Evolutionary conservation across 495 filamentous ascomycete genomes (phyloP).

Genomic region (Aspergillus sclerotioniger): DNA sequence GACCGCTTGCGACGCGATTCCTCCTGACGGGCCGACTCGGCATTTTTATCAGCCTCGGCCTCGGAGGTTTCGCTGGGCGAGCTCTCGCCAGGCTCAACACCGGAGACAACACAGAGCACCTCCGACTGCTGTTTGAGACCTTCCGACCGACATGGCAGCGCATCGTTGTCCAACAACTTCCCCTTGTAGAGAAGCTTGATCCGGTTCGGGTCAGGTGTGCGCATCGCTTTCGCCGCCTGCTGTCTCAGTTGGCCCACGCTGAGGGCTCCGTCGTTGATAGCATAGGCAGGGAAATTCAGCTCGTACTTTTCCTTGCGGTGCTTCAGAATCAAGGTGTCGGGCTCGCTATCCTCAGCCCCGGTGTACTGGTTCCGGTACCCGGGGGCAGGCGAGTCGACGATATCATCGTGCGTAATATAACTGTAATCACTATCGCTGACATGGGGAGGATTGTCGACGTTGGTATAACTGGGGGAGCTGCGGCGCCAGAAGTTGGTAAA

Average conservation of each 20-base stretch:
- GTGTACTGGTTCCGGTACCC: slow-evolving; percentile 29
- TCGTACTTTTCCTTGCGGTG: slow-evolving; percentile 70
- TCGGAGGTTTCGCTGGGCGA: slow-evolving; percentile 49
- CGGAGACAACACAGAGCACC: slow-evolving; percentile 62
- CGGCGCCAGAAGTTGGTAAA: slow-evolving; percentile 49
- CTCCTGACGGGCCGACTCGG: slow-evolving; percentile 23
- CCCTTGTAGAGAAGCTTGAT: slow-evolving; percentile 84
- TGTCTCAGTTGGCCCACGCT: slow-evolving; percentile 64
- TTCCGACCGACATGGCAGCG: slow-evolving; percentile 64
- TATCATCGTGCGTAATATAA: slow-evolving; percentile 75
- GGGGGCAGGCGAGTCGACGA: slow-evolving; percentile 40
- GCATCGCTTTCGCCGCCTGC: slow-evolving; percentile 61
- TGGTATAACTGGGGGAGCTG: slow-evolving; percentile 47
- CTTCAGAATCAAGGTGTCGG: slow-evolving; percentile 76
- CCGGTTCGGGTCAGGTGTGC: slow-evolving; percentile 55
- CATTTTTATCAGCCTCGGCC: slow-evolving; percentile 41
- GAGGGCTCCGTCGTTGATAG: slow-evolving; percentile 75
- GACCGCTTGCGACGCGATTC: slow-evolving; percentile 33
- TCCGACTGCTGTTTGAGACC: slow-evolving; percentile 79
- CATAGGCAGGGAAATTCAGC: slow-evolving; percentile 75
- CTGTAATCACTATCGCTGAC: slow-evolving; percentile 76
- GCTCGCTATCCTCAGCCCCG: slow-evolving; percentile 48
- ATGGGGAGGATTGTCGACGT: slow-evolving; percentile 40
- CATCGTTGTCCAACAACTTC: slow-evolving; percentile 65
- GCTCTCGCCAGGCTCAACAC: slow-evolving; percentile 46